Percentiles rank a stretch among this genome's conserved stretches.
Conservation (phyloP, 1,284 basidiomycete species). For the Naganishia sp. region DNA sequence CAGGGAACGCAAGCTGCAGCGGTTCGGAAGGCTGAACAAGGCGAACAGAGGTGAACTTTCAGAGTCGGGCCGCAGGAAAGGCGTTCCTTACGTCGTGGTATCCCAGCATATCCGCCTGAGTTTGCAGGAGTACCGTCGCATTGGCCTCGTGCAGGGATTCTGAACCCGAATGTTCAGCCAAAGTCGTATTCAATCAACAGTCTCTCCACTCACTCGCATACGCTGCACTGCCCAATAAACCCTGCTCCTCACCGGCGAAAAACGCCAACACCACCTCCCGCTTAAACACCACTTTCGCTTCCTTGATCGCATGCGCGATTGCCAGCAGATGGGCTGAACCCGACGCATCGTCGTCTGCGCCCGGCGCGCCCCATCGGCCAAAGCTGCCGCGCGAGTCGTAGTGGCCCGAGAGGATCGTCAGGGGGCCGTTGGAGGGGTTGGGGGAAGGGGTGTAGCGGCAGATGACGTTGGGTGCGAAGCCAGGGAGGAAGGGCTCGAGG, state of each 20-base stretch:
- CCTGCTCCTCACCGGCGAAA: conserved; percentile 58
- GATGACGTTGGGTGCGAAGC: conserved; percentile 80
- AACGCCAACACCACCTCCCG: conserved; percentile 52
- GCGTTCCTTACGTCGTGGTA: conserved; percentile 59
- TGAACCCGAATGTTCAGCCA: conserved; percentile 43
- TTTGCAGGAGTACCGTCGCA: conserved; percentile 73
- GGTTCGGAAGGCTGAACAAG: conserved; percentile 4
- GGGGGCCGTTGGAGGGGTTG: conserved; percentile 51
- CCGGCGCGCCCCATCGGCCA: conserved; percentile 70
- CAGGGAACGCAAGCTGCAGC: conserved; percentile 27
- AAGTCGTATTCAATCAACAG: neutral
- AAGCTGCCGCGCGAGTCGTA: conserved; percentile 85
- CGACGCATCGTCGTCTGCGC: conserved; percentile 73
- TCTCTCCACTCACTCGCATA: conserved; percentile 50
- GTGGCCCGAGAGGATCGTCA: conserved; percentile 72
- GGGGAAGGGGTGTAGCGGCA: conserved; percentile 56
- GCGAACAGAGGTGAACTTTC: neutral
- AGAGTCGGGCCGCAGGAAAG: neutral
- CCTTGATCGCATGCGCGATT: conserved; percentile 69
- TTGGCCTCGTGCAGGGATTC: conserved; percentile 61
- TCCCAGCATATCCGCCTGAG: conserved; percentile 86
- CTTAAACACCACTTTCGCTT: conserved; percentile 60
- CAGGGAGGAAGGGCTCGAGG: conserved; percentile 64
- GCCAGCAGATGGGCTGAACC: conserved; percentile 62
- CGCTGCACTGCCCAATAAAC: conserved; percentile 53